phyloP scores from a whole-genome alignment of 768 basidiomycete species.

The Xerocomus brunneocitrinus region DNA sequence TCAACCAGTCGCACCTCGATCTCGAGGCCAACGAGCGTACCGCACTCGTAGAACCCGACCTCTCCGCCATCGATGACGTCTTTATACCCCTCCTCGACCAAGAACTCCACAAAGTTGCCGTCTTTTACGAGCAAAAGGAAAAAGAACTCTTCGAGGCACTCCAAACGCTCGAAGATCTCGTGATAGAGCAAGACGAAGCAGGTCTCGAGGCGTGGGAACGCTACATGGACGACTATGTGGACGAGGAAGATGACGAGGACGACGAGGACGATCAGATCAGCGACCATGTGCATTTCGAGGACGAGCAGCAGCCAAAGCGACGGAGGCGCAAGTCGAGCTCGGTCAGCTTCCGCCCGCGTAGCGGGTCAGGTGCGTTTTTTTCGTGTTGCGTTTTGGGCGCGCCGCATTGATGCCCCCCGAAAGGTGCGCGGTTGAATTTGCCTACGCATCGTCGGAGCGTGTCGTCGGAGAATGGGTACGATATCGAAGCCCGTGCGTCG shows the following conservation, averaged over 20 bases:
- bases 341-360: slow-evolving; percentile 22
- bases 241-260: slow-evolving; percentile 59
- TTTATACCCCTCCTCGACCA: slow-evolving; percentile 77
- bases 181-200: slow-evolving; percentile 55
- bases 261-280: slow-evolving; percentile 45
- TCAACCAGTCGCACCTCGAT: slow-evolving; percentile 42
- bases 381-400: neutral
- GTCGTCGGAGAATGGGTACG: slow-evolving; percentile 45
- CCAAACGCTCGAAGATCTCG: slow-evolving; percentile 50
- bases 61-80: slow-evolving; percentile 44
- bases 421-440: slow-evolving; percentile 9
- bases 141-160: slow-evolving; percentile 64
- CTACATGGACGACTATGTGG: slow-evolving; percentile 45
- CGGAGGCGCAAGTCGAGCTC: slow-evolving; percentile 36
- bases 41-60: slow-evolving; percentile 43
- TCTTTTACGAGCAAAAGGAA: slow-evolving; percentile 78
- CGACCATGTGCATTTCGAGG: slow-evolving; percentile 28
- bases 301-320: slow-evolving; percentile 23
- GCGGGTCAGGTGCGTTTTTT: slow-evolving; percentile 15
- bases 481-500: slow-evolving; percentile 26
- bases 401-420: neutral
- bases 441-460: slow-evolving; percentile 35
- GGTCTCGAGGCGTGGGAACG: slow-evolving; percentile 47
- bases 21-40: slow-evolving; percentile 62
- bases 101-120: slow-evolving; percentile 74